Base-by-base conservation (phyloP, 1,139 yeast genomes). In the Candida buenavistaensis region DNA sequence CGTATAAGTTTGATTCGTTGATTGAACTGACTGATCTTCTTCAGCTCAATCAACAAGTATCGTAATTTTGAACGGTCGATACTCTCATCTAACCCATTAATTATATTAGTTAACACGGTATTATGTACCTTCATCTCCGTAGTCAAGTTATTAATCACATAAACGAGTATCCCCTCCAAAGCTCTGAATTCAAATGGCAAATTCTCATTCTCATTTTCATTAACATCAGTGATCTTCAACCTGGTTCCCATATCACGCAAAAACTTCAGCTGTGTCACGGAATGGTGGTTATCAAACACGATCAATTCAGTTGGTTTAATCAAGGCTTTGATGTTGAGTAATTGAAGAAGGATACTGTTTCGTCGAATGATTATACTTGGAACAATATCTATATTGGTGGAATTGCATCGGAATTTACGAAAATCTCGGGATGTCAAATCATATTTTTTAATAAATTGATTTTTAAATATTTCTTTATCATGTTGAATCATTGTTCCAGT, bases 101-200 rank as follows among this genome's bases (percentile, higher is more conserved):
- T 45, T 13, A 69, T 54, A 39, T 65, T 67, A 24, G 53, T 56
- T 8, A 70, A 50, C 3, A 68, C 71, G 0, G 72, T 67, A 12
- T 55, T 55, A 38, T 68, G 75, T 3, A 70, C 72, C 33, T 62
- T 64, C 68, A 68, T 58, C 41, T 70, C 76, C 1, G 69, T 64
- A 13, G 63, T 57, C 19, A 70, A 48, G 36, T 68, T 66, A 14
- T 62, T 50, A 19, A 64, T 59, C 3, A 64, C 72, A 41, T 67
- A 64, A 12, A 64, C 58, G 30, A 70, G 51, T 9, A 70, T 66
- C 1, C 70, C 61, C 44, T 70, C 76, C 32, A 70, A 43, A 0
- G 75, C 76, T 21, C 72, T 47, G 38, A 69, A 65, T 44, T 70
- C 76, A 41, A 68, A 70, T 1, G 73, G 72, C 17, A 67, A 44